These are phyloP conservation scores for Irpex sp. DNA, from an alignment of 1,284 basidiomycete genomes.

Conservation along the genomic window DNA sequence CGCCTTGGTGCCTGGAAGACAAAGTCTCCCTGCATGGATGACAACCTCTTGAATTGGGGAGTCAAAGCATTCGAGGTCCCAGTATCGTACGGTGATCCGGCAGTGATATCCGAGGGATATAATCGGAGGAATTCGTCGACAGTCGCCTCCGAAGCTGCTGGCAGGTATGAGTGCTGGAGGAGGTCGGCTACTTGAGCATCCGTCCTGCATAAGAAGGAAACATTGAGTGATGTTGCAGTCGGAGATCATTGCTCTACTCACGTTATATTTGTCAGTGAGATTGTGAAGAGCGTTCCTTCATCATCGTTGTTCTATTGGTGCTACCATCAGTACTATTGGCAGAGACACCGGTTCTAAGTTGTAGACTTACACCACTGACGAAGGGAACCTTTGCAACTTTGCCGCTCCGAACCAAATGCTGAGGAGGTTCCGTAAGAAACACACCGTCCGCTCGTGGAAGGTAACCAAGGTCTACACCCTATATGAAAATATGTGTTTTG, in stretches of 20 bases:
- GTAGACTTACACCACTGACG: slow-evolving; percentile 22
- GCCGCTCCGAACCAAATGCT: slow-evolving; percentile 22
- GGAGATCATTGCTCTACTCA: slow-evolving; percentile 18
- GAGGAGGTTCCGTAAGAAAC: slow-evolving; percentile 29
- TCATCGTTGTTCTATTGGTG: slow-evolving; percentile 38
- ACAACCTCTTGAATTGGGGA: slow-evolving; percentile 50
- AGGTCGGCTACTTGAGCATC: slow-evolving; percentile 34
- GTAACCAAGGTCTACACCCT: slow-evolving; percentile 28
- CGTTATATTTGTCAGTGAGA: slow-evolving; percentile 31
- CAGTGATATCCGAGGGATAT: slow-evolving; percentile 25
- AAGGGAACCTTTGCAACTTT: slow-evolving; percentile 30
- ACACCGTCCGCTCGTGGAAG: slow-evolving; percentile 36
- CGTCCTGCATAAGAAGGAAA: slow-evolving; percentile 44
- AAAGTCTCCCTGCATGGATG: slow-evolving; percentile 48
- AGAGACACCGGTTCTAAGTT: not conserved
- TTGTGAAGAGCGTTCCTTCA: slow-evolving; percentile 50
- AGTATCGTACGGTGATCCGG: slow-evolving; percentile 54
- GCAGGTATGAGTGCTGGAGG: slow-evolving; percentile 23
- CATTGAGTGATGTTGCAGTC: slow-evolving; percentile 15
- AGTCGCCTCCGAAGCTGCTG: slow-evolving; percentile 15
- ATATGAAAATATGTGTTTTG: not conserved
- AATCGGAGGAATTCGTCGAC: slow-evolving; percentile 20
- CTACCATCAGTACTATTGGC: not conserved
- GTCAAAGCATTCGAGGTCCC: slow-evolving; percentile 39
- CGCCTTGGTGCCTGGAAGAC: slow-evolving; percentile 54